A percentile compares a stretch with the other conserved stretches of the same genome.
These are phyloP conservation scores for Cyberlindnera japonica DNA, from an alignment of 805 yeast genomes.

Conservation along the genomic window DNA sequence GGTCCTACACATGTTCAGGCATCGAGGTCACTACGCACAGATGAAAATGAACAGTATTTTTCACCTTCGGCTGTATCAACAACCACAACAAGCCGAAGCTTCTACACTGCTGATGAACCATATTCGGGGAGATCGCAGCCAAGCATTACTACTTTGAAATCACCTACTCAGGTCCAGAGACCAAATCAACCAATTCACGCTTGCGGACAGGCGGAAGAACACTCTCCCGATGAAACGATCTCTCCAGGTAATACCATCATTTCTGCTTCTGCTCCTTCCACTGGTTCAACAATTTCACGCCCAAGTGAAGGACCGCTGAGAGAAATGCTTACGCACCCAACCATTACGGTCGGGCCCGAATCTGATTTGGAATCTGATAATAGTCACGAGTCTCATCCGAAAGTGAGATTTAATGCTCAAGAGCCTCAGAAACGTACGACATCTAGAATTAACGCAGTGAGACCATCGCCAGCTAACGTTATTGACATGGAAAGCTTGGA, in stretches of 20 bases:
- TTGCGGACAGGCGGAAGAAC: background rate
- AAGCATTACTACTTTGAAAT: background rate
- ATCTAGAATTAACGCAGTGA: conserved; percentile 6
- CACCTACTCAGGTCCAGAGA: background rate
- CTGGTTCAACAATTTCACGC: background rate
- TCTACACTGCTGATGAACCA: conserved; percentile 9
- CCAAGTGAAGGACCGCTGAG: background rate
- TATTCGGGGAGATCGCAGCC: background rate
- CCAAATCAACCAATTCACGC: background rate
- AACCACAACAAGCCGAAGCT: conserved; percentile 5
- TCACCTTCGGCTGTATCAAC: background rate
- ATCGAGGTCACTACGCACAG: background rate
- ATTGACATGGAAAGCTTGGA: conserved; percentile 10
- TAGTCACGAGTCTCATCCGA: background rate
- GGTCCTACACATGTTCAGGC: too few relatives aligned
- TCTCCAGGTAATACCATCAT: background rate
- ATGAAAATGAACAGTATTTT: background rate
- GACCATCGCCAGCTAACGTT: conserved; percentile 9
- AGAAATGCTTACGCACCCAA: too few relatives aligned
- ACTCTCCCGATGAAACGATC: background rate
- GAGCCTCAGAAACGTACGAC: background rate
- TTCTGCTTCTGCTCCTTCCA: background rate
- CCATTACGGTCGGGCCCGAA: too few relatives aligned
- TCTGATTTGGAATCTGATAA: background rate
- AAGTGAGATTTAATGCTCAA: conserved; percentile 4